Conservation (phyloP, 805 yeast species). For the Schwanniomyces pseudopolymorphus region DNA sequence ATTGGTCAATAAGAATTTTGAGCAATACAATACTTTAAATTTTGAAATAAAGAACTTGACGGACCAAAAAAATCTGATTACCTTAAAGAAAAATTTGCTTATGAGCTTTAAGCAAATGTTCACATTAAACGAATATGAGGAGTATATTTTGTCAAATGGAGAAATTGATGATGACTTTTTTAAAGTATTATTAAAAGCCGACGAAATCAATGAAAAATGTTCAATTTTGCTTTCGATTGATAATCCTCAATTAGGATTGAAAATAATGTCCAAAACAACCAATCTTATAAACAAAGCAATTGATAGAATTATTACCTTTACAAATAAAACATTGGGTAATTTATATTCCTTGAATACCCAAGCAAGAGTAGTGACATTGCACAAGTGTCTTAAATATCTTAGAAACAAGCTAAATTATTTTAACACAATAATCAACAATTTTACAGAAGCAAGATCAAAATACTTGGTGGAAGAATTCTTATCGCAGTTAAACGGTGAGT, state of each 20-base stretch:
- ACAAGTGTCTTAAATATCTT: constrained; percentile 30
- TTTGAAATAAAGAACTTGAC: constrained; percentile 24
- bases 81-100: constrained; percentile 53
- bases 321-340: constrained; percentile 33
- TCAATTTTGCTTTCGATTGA: constrained; percentile 69
- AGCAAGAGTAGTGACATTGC: constrained; percentile 26
- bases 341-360: constrained; percentile 26
- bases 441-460: constrained; percentile 71
- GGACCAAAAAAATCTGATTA: constrained; percentile 29
- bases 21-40: constrained; percentile 21
- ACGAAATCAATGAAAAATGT: constrained; percentile 64
- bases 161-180: constrained; percentile 59
- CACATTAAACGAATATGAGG: constrained; percentile 71
- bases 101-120: constrained; percentile 57
- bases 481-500: constrained; percentile 48
- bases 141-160: constrained; percentile 51
- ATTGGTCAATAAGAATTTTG: constrained; percentile 31
- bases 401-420: constrained; percentile 48
- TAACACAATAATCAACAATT: constrained; percentile 56
- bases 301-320: constrained; percentile 27
- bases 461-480: constrained; percentile 65
- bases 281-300: constrained; percentile 44
- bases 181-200: constrained; percentile 56
- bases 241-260: constrained; percentile 62
- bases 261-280: constrained; percentile 60